These are phyloP conservation scores for Ustilago crameri DNA, from an alignment of 1,284 basidiomycete species.

Conservation along the genomic window DNA sequence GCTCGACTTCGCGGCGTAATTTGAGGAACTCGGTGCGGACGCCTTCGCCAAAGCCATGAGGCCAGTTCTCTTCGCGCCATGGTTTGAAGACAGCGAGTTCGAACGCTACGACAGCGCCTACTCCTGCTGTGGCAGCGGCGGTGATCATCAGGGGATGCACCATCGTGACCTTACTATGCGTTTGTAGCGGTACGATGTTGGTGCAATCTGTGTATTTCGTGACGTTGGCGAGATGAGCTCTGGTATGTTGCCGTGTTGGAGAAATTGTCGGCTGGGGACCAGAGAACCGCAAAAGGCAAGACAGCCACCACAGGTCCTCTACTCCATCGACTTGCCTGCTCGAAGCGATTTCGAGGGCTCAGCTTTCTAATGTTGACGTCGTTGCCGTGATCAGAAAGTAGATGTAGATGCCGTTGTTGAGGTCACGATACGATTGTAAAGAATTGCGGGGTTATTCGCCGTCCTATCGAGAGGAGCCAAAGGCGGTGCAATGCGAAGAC, in stretches of 20 bases:
- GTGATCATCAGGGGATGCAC: conserved; percentile 54
- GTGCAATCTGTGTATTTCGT: too few species aligned
- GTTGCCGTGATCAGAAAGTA: not conserved
- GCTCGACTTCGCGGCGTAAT: conserved; percentile 37
- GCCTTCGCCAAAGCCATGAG: conserved; percentile 48
- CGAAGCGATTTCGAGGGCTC: too few species aligned
- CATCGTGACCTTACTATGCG: conserved; percentile 17
- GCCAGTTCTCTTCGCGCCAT: conserved; percentile 57
- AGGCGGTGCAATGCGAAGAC: conserved; percentile 15
- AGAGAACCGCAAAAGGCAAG: too few species aligned
- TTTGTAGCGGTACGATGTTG: too few species aligned
- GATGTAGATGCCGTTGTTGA: not conserved
- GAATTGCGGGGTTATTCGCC: conserved; percentile 1
- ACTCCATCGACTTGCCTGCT: too few species aligned
- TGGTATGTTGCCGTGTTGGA: too few species aligned
- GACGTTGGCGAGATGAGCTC: too few species aligned
- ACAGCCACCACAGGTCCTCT: too few species aligned
- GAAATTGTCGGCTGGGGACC: too few species aligned
- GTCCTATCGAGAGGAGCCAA: not conserved
- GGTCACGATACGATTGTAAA: not conserved
- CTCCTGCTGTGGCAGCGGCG: conserved; percentile 47
- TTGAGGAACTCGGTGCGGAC: conserved; percentile 40
- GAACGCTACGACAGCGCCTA: conserved; percentile 53
- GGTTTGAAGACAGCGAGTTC: conserved; percentile 56
- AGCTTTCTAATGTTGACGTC: not conserved